phyloP scores from a whole-genome alignment of 1,284 basidiomycete genomes.

The Ceratobasidium sp. region DNA sequence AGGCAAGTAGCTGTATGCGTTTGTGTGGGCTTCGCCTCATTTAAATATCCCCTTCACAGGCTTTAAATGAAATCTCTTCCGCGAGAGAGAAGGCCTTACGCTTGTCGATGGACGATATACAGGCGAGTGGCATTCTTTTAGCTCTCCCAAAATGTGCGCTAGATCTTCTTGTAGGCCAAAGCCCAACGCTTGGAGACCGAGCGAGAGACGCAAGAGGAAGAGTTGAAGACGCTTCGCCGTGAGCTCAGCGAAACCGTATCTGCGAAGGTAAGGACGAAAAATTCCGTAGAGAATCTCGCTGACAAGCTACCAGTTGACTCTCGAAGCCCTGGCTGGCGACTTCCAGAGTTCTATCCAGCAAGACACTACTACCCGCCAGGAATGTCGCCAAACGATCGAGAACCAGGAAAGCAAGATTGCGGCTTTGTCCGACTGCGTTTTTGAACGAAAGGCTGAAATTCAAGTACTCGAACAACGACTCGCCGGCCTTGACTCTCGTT shows the following conservation, averaged over 20 bases:
- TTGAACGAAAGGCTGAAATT: conserved; percentile 14
- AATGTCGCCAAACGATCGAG: background rate
- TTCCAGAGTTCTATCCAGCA: conserved; percentile 14
- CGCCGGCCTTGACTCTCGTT: background rate
- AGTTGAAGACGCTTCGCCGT: conserved; percentile 1
- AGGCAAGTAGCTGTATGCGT: conserved; percentile 7
- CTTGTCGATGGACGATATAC: background rate
- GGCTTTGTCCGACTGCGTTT: background rate
- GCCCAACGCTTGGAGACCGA: background rate
- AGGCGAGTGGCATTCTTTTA: background rate
- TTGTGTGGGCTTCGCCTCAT: background rate
- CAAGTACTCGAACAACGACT: conserved; percentile 26
- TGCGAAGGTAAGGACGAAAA: conserved; percentile 9
- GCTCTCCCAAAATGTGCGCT: background rate
- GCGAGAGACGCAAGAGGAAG: background rate
- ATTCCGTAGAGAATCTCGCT: background rate
- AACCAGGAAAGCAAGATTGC: background rate
- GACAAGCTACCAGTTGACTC: background rate
- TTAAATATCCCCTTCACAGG: background rate
- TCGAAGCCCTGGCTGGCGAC: background rate
- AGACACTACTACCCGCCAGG: background rate
- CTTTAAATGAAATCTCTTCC: background rate
- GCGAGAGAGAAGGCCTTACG: background rate
- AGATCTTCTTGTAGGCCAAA: background rate
- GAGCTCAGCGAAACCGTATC: conserved; percentile 13